phyloP scores from a whole-genome alignment of 305 asterid genomes.

The Plantago lanceolata region DNA sequence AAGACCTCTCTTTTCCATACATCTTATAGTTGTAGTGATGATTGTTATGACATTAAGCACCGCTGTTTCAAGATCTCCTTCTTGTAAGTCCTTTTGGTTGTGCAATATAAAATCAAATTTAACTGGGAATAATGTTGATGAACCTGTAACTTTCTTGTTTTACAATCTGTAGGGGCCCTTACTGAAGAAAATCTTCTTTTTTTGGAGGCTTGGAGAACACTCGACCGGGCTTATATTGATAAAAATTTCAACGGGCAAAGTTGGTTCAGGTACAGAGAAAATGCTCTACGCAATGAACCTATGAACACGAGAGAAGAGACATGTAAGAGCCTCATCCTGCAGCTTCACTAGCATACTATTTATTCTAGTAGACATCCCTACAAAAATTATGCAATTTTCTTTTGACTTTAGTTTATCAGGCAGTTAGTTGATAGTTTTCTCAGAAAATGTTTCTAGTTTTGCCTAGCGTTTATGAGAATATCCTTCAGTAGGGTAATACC shows the following conservation, averaged over 20 bases:
- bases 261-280: slow-evolving; percentile 96
- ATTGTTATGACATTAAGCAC: slow-evolving; percentile 56
- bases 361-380: background rate
- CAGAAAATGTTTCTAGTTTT: too few species aligned
- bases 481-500: too few species aligned
- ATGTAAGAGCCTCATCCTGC: slow-evolving; percentile 43
- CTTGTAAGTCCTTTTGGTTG: slow-evolving; percentile 48
- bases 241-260: slow-evolving; percentile 93
- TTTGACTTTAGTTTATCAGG: background rate
- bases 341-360: slow-evolving; percentile 12
- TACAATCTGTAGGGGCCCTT: slow-evolving; percentile 60
- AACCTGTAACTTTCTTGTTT: background rate
- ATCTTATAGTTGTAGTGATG: slow-evolving; percentile 59
- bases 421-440: too few species aligned
- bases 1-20: slow-evolving; percentile 35
- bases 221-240: slow-evolving; percentile 94
- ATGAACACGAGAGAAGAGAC: slow-evolving; percentile 94
- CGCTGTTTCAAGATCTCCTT: slow-evolving; percentile 48
- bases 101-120: slow-evolving; percentile 1
- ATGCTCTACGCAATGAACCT: slow-evolving; percentile 78
- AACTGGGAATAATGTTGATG: slow-evolving; percentile 2
- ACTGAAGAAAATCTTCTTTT: slow-evolving; percentile 89
- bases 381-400: slow-evolving; percentile 5
- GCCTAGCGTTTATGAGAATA: too few species aligned
- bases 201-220: slow-evolving; percentile 95